Conservation (phyloP, 768 basidiomycete genomes). For the Amanita rubescens region DNA sequence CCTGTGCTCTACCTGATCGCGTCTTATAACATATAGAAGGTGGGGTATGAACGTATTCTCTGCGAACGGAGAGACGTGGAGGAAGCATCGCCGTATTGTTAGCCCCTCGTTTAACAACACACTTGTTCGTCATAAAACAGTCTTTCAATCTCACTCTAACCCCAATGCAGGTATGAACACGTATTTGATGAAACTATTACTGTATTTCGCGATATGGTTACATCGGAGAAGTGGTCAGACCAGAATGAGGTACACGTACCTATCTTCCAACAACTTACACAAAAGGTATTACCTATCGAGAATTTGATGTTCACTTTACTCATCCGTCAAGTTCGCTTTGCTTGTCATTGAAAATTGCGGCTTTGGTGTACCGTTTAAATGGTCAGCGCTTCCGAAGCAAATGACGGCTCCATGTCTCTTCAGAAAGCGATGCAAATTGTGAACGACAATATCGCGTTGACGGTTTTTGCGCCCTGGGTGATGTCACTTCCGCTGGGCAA, state of each 20-base stretch:
- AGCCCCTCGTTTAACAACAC: constrained; percentile 37
- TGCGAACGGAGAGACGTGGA: constrained; percentile 36
- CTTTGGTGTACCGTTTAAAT: constrained; percentile 37
- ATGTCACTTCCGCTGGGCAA: constrained; percentile 21
- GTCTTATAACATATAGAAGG: neutral
- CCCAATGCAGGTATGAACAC: constrained; percentile 26
- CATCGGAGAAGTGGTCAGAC: constrained; percentile 26
- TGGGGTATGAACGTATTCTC: constrained; percentile 44
- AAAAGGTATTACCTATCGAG: constrained; percentile 21
- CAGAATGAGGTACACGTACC: constrained; percentile 22
- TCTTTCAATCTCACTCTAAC: constrained; percentile 1
- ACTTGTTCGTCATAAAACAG: constrained; percentile 21
- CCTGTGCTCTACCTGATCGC: neutral
- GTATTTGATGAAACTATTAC: constrained; percentile 33
- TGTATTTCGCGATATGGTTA: constrained; percentile 34
- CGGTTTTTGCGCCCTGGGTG: neutral
- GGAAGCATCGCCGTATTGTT: constrained; percentile 37
- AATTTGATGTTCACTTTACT: neutral
- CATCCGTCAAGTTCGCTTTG: constrained; percentile 28
- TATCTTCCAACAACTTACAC: constrained; percentile 25
- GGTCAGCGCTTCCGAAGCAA: constrained; percentile 30
- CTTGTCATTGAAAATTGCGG: constrained; percentile 38
- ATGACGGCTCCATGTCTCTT: constrained; percentile 31
- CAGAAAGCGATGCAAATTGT: constrained; percentile 31
- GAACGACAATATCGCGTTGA: constrained; percentile 20